Percentiles rank a stretch among this genome's conserved stretches.
Evolutionary conservation across 805 yeast species (phyloP).

Genomic region (Starmerella apis): DNA sequence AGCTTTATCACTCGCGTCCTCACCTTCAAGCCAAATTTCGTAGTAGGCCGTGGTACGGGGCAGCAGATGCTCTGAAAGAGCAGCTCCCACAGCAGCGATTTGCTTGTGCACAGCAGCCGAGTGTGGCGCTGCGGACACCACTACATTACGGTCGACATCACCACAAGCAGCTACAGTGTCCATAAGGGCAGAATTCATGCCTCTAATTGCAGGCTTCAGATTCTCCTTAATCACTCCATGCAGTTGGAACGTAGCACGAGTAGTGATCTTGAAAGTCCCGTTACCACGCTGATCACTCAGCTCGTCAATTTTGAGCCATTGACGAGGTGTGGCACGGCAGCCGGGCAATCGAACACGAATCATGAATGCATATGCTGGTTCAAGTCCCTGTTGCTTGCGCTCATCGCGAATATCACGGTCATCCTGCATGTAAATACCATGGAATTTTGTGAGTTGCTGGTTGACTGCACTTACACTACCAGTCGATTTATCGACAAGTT

Average conservation of each 20-base stretch:
- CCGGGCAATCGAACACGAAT: slow-evolving; percentile 93
- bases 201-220: slow-evolving; percentile 81
- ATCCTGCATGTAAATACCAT: slow-evolving; percentile 97
- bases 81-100: slow-evolving; percentile 50
- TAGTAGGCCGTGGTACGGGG: slow-evolving; percentile 93
- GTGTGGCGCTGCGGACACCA: slow-evolving; percentile 79
- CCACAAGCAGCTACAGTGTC: slow-evolving; percentile 98
- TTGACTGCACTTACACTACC: slow-evolving; percentile 86
- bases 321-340: slow-evolving; percentile 75
- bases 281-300: slow-evolving; percentile 74
- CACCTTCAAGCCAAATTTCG: slow-evolving; percentile 91
- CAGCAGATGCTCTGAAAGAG: slow-evolving; percentile 68
- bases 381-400: slow-evolving; percentile 82
- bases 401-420: slow-evolving; percentile 93
- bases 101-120: slow-evolving; percentile 74
- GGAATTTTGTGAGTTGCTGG: slow-evolving; percentile 92
- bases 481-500: slow-evolving; percentile 66
- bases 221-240: slow-evolving; percentile 90
- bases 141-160: slow-evolving; percentile 94
- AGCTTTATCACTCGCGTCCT: slow-evolving; percentile 50
- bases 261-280: slow-evolving; percentile 86
- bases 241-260: slow-evolving; percentile 93
- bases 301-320: slow-evolving; percentile 79
- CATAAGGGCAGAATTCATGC: slow-evolving; percentile 79
- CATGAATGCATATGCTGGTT: slow-evolving; percentile 96